Evolutionary conservation across 2,329 filamentous ascomycete genomes (phyloP).

Genomic region (Ophiocordyceps polyrhachis-furcata): DNA sequence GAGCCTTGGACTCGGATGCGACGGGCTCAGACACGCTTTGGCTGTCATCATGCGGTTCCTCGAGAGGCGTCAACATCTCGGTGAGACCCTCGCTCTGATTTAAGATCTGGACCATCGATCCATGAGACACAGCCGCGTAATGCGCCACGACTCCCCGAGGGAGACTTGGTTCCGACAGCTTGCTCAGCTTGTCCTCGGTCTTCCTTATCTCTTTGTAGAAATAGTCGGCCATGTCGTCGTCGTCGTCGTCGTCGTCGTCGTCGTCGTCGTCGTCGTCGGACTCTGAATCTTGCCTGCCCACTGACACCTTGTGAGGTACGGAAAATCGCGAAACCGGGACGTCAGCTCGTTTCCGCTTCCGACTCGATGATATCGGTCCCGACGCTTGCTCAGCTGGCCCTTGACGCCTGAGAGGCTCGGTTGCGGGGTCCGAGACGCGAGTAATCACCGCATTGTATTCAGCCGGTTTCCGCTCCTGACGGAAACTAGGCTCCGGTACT

Average conservation of each 20-base stretch:
- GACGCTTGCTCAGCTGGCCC: not conserved
- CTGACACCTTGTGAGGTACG: conserved; percentile 18
- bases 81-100: conserved; percentile 23
- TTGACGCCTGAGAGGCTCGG: not conserved
- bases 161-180: conserved; percentile 21
- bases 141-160: conserved; percentile 24
- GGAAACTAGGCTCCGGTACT: conserved; percentile 20
- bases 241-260: too few species aligned
- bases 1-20: not conserved
- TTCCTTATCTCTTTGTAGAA: conserved; percentile 34
- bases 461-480: conserved; percentile 7
- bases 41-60: conserved; percentile 2
- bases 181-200: conserved; percentile 28
- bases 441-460: not conserved
- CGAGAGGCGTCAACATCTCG: conserved; percentile 19
- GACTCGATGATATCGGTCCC: conserved; percentile 2
- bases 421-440: not conserved
- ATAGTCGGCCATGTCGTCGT: conserved; percentile 39
- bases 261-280: conserved; percentile 41
- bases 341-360: conserved; percentile 10
- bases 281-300: conserved; percentile 18
- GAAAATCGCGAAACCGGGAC: conserved; percentile 19
- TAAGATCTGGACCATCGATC: conserved; percentile 27
- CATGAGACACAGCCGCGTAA: conserved; percentile 28
- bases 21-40: not conserved